Evolutionary conservation across 148 eudicot genomes (phyloP).

Genomic region (Nyssa sinensis): DNA sequence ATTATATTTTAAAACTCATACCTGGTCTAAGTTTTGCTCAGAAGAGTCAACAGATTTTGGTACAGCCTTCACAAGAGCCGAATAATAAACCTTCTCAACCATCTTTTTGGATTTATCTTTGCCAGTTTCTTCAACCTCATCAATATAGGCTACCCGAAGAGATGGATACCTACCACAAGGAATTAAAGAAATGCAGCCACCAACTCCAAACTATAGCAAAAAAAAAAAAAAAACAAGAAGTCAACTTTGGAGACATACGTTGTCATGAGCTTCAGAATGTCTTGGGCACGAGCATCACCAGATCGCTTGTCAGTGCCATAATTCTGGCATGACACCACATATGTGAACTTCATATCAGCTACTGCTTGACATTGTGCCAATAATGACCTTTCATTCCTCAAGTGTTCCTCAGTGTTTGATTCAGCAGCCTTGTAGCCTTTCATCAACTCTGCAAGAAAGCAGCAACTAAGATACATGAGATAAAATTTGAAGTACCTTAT

Average conservation of each 20-base stretch:
- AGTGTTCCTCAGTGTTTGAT: constrained; percentile 46
- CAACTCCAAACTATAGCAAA: not conserved
- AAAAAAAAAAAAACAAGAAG: constrained; percentile 1
- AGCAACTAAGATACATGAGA: not conserved
- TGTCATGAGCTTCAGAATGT: constrained; percentile 67
- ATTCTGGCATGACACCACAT: constrained; percentile 68
- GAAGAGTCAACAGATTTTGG: constrained; percentile 59
- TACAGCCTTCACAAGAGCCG: constrained; percentile 66
- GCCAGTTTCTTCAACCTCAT: constrained; percentile 61
- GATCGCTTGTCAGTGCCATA: constrained; percentile 66
- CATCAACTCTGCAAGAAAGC: constrained; percentile 44
- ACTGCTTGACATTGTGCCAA: constrained; percentile 64
- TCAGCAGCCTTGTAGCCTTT: constrained; percentile 68
- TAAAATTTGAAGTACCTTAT: not conserved
- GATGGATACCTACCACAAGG: constrained; percentile 54
- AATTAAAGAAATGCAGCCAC: not conserved
- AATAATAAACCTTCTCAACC: constrained; percentile 61
- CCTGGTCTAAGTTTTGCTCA: constrained; percentile 69
- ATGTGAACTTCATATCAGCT: constrained; percentile 69
- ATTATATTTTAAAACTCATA: constrained; percentile 21
- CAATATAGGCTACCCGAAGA: constrained; percentile 71
- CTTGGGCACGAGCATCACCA: constrained; percentile 54
- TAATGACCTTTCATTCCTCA: constrained; percentile 44
- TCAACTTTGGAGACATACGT: constrained; percentile 34
- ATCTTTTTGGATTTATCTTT: constrained; percentile 41